phyloP scores from a whole-genome alignment of 345 rosid species.

The Camelina sativa region DNA sequence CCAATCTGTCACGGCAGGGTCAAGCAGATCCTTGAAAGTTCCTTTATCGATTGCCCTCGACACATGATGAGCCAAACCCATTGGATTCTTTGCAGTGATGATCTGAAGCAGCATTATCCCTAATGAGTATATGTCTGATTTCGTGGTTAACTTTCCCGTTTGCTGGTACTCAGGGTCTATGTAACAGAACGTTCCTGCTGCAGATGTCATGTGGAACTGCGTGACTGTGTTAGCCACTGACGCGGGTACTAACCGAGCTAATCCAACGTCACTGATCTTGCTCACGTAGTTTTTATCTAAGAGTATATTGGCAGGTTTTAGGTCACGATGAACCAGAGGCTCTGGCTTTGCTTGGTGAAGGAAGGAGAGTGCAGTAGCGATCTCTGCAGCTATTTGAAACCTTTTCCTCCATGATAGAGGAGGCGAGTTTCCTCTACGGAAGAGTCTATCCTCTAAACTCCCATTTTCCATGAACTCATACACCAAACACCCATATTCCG shows the following conservation, averaged over 20 bases:
- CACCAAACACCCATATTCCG: constrained; percentile 87
- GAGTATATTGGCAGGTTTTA: constrained; percentile 94
- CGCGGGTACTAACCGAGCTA: constrained; percentile 88
- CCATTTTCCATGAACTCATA: constrained; percentile 84
- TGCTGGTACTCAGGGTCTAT: constrained; percentile 95
- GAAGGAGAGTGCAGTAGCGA: constrained; percentile 80
- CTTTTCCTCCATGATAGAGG: constrained; percentile 77
- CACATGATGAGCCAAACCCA: constrained; percentile 89
- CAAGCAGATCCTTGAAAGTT: constrained; percentile 66
- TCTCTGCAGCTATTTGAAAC: constrained; percentile 78
- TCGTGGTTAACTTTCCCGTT: constrained; percentile 79
- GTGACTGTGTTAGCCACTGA: constrained; percentile 79
- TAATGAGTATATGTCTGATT: constrained; percentile 79
- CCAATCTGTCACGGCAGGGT: constrained; percentile 68
- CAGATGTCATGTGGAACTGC: constrained; percentile 86
- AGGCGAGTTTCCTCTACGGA: constrained; percentile 63
- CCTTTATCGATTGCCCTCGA: constrained; percentile 67
- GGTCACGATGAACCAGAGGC: constrained; percentile 93
- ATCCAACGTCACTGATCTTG: constrained; percentile 96
- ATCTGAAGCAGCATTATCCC: constrained; percentile 88
- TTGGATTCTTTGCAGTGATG: constrained; percentile 78
- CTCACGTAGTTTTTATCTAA: constrained; percentile 77
- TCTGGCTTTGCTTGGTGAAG: constrained; percentile 97
- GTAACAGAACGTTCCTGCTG: constrained; percentile 94
- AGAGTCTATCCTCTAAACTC: constrained; percentile 84